phyloP scores from a whole-genome alignment of 2,329 filamentous ascomycete species.

The Penicillium italicum region DNA sequence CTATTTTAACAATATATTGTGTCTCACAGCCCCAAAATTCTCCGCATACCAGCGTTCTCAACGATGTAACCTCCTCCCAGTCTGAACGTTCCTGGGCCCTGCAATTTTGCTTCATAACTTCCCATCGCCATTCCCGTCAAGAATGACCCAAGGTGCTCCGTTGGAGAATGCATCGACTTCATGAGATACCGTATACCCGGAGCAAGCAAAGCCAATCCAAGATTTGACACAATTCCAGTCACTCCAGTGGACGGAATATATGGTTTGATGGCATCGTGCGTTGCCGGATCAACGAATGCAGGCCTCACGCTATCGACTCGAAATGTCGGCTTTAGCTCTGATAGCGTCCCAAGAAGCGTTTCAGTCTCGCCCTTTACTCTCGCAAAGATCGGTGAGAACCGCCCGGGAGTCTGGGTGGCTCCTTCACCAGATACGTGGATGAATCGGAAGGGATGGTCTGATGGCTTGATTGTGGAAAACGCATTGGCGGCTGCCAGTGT shows the following conservation, averaged over 20 bases:
- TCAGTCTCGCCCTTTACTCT: slow-evolving; percentile 67
- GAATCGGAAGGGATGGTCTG: slow-evolving; percentile 56
- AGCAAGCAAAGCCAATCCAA: slow-evolving; percentile 22
- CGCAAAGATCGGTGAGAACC: slow-evolving; percentile 57
- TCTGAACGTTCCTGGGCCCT: slow-evolving; percentile 12
- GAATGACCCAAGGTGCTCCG: slow-evolving; percentile 47
- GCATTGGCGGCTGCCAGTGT: slow-evolving; percentile 61
- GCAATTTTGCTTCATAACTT: slow-evolving; percentile 8
- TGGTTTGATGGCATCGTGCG: slow-evolving; percentile 40
- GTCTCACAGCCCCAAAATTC: slow-evolving; percentile 13
- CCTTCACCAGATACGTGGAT: slow-evolving; percentile 63
- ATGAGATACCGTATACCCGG: slow-evolving; percentile 19
- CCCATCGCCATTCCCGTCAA: slow-evolving; percentile 47
- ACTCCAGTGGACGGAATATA: slow-evolving; percentile 25
- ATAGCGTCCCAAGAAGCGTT: slow-evolving; percentile 53
- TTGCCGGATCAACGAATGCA: slow-evolving; percentile 53
- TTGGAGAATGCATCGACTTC: slow-evolving; percentile 38
- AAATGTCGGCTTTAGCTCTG: slow-evolving; percentile 44
- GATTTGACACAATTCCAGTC: slow-evolving; percentile 19
- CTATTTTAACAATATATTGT: too few species aligned
- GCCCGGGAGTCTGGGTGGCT: slow-evolving; percentile 46
- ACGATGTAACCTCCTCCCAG: slow-evolving; percentile 15
- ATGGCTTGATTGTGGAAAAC: slow-evolving; percentile 52
- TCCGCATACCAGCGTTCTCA: slow-evolving; percentile 16
- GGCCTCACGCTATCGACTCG: slow-evolving; percentile 58